phyloP scores from a whole-genome alignment of 495 filamentous ascomycete genomes.

The Neurospora sp. region DNA sequence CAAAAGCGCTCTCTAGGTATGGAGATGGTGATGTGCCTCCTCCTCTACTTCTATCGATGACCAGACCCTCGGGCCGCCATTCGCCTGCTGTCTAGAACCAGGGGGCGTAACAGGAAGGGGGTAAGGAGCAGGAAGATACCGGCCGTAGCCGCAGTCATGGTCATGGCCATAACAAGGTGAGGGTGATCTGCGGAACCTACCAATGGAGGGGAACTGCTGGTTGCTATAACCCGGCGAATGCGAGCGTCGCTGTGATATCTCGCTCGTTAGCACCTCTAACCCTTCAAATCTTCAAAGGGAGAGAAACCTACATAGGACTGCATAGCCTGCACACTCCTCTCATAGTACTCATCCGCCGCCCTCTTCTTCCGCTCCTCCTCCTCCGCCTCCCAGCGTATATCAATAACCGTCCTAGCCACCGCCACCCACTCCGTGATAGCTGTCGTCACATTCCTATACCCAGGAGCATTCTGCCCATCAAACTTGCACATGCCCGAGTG shows the following conservation, averaged over 20 bases:
- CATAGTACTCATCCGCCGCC: slow-evolving; percentile 32
- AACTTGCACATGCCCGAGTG: slow-evolving; percentile 89
- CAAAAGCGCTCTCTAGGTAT: not conserved
- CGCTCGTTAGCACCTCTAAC: not conserved
- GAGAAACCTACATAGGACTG: slow-evolving; percentile 29
- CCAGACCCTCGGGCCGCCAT: not conserved
- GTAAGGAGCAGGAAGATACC: not conserved
- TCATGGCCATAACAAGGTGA: not conserved
- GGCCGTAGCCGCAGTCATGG: not conserved
- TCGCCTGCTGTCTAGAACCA: not conserved
- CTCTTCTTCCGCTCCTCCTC: slow-evolving; percentile 39
- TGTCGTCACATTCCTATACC: slow-evolving; percentile 63
- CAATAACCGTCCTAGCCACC: slow-evolving; percentile 47
- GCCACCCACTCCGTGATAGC: slow-evolving; percentile 59
- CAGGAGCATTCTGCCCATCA: slow-evolving; percentile 57
- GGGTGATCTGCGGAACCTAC: slow-evolving; percentile 12
- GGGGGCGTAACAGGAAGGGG: not conserved
- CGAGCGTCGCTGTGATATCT: not conserved
- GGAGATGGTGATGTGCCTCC: not conserved
- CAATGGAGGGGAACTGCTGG: slow-evolving; percentile 6
- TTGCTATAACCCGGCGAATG: slow-evolving; percentile 2
- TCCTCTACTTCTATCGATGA: slow-evolving; percentile 4
- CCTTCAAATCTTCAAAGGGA: not conserved
- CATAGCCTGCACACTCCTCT: slow-evolving; percentile 15
- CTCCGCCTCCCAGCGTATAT: slow-evolving; percentile 55